Evolutionary conservation across 495 filamentous ascomycete genomes (phyloP).

Genomic region (Trypethelium eluteriae): DNA sequence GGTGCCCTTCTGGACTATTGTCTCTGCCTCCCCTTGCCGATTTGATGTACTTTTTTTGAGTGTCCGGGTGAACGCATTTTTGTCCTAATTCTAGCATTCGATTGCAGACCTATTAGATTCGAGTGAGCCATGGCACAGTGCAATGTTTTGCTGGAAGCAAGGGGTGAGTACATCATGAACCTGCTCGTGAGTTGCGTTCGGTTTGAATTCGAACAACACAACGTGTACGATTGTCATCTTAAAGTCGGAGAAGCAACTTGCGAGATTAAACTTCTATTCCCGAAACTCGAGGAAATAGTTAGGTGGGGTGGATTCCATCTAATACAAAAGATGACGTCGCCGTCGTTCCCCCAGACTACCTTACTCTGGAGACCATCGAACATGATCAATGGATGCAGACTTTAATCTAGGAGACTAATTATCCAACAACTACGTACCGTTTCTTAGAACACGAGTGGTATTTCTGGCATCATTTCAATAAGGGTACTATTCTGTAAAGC

Average conservation of each 20-base stretch:
- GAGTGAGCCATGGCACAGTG: slow-evolving; percentile 14
- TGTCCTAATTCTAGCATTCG: slow-evolving; percentile 35
- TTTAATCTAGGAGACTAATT: too few relatives aligned
- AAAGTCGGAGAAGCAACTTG: not conserved
- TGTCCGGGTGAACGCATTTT: slow-evolving; percentile 44
- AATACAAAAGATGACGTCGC: too few relatives aligned
- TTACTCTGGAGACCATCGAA: too few relatives aligned
- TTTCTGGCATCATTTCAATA: too few relatives aligned
- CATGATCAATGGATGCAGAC: too few relatives aligned
- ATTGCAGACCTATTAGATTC: slow-evolving; percentile 33
- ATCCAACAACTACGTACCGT: too few relatives aligned
- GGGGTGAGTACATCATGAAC: slow-evolving; percentile 41
- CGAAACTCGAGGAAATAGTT: too few relatives aligned
- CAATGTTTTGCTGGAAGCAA: not conserved
- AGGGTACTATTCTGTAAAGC: too few relatives aligned
- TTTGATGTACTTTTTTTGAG: slow-evolving; percentile 51
- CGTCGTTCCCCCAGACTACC: too few relatives aligned
- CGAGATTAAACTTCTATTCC: too few relatives aligned
- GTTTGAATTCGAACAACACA: slow-evolving; percentile 56
- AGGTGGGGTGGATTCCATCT: too few relatives aligned
- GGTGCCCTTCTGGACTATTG: slow-evolving; percentile 56
- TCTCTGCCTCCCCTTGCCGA: slow-evolving; percentile 53
- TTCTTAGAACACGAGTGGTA: too few relatives aligned
- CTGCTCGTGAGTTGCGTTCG: slow-evolving; percentile 34
- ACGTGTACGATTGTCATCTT: slow-evolving; percentile 52